Evolutionary conservation across 345 rosid genomes (phyloP), one percentile per base, ranked within the genome.

Genomic region (Citrus mangshanensis): DNA sequence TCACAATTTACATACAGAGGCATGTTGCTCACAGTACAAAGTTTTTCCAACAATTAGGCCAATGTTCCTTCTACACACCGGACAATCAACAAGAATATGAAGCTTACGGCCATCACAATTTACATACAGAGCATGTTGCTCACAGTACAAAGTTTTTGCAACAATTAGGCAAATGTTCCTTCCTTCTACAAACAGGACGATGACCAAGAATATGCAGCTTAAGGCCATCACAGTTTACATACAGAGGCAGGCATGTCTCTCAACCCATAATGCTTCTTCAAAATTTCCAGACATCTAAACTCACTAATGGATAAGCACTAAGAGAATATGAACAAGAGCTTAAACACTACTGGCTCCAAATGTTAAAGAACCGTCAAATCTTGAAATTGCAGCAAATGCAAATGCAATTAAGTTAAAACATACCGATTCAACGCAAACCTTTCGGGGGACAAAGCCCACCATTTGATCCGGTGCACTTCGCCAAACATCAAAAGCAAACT

Each of bases 371-470:
- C 38, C 3, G 22, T 37, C 49, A 66, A 12, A 65, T 16, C 42
- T 24, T 42, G 22, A 54, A 30, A 71, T 54, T 54, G 63, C 42
- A 54, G 25, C 62, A 54, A 5, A 54, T 16, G 24, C 63, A 61
- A 55, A 27, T 27, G 46, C 2, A 74, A 4, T n/a, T 73, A 66
- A 6, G 14, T 13, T 32, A 12, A 65, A 55, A 78, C 87, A 62
- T 91, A 92, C 97, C 85, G 81, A 77, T 66, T 84, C 93, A 75
- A 92, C 61, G 92, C 96, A 91, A 82, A 92, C 95, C 42, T 80
- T 87, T 65, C 98, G 99, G 3, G 99, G 99, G 28, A 95, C 99
- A 51, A 90, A 95, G 68, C 99, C 99, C 74, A 93, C 96, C 98
- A 95, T 93, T 37, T 91, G 80, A 81, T 93, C 87, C 0, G 93